Conservation (phyloP, 1,284 basidiomycete species). For the Apiotrichum mycotoxinovorans region DNA sequence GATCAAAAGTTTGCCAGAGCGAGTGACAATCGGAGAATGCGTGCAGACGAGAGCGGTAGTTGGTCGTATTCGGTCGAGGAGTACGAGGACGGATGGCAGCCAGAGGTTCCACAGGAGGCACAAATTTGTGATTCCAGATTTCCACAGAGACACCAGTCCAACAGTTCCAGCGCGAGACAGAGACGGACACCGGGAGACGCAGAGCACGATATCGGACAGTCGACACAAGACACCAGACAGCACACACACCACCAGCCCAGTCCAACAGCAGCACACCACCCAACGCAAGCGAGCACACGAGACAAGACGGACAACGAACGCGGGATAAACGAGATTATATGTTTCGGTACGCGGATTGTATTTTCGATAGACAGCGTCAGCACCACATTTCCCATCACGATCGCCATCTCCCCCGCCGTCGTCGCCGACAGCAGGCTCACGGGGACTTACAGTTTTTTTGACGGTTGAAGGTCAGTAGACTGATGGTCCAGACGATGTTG, state of each 20-base stretch:
- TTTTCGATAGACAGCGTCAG: constrained; percentile 7
- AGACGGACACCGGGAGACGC: neutral
- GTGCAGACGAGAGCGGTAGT: neutral
- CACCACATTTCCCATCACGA: neutral
- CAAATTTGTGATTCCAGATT: neutral
- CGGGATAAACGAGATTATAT: neutral
- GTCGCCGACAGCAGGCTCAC: neutral
- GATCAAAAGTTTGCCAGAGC: neutral
- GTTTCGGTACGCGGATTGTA: neutral
- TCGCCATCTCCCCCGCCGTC: neutral
- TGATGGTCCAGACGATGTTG: neutral
- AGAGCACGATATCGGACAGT: neutral
- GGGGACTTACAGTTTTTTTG: constrained; percentile 8
- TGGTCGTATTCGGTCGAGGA: neutral
- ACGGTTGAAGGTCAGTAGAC: neutral
- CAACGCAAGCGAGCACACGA: neutral
- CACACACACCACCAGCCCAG: neutral
- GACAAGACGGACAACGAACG: neutral
- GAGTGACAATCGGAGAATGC: neutral
- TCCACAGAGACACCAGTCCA: neutral
- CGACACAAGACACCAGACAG: neutral
- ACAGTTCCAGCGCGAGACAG: neutral
- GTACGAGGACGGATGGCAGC: neutral
- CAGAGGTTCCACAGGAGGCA: neutral
- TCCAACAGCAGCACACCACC: neutral